phyloP scores from a whole-genome alignment of 192 early-diverging fungal species.

The Backusella westeae region DNA sequence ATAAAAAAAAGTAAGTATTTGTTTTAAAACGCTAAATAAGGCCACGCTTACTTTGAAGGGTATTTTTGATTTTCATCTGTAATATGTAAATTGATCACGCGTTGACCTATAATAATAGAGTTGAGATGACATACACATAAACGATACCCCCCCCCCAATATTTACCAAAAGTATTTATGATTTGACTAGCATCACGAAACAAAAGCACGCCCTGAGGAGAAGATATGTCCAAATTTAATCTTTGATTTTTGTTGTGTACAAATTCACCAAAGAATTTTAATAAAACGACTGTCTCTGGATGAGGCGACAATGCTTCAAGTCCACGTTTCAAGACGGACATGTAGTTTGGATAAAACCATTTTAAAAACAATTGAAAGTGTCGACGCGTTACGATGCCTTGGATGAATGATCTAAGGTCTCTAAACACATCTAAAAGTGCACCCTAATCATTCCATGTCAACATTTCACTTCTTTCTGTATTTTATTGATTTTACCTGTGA shows the following conservation, averaged over 20 bases:
- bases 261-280: constrained; percentile 82
- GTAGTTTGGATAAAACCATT: constrained; percentile 81
- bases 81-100: background rate
- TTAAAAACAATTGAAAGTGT: constrained; percentile 70
- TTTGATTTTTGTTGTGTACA: constrained; percentile 73
- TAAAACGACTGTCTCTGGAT: constrained; percentile 65
- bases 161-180: constrained; percentile 58
- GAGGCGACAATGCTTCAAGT: constrained; percentile 61
- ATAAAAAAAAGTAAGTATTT: background rate
- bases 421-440: constrained; percentile 61
- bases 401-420: constrained; percentile 76
- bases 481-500: constrained; percentile 29
- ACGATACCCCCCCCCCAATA: too few species aligned
- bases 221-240: constrained; percentile 78
- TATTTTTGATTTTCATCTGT: constrained; percentile 17
- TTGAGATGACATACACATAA: background rate
- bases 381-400: constrained; percentile 56
- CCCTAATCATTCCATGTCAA: constrained; percentile 26
- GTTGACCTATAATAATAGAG: constrained; percentile 3
- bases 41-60: background rate
- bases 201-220: constrained; percentile 84
- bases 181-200: constrained; percentile 81
- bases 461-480: too few species aligned
- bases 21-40: too few species aligned
- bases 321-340: constrained; percentile 60